Base-by-base conservation (phyloP, 495 filamentous ascomycete species). In the Trichoderma parareesei region DNA sequence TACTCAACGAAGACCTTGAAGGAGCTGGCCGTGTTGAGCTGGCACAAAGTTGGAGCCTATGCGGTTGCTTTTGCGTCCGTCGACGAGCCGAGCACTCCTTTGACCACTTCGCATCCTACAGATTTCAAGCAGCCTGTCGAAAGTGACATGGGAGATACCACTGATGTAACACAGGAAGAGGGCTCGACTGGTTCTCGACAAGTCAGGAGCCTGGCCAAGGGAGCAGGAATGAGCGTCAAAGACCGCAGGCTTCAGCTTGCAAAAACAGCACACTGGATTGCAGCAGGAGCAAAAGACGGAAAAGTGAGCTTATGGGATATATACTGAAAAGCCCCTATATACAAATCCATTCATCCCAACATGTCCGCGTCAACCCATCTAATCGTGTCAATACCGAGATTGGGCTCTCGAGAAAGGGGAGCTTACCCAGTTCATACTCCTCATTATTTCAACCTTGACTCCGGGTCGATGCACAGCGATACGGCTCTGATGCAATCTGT, bases 291-390 rank as follows among this genome's bases (percentile, higher is more conserved):
- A 64, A 98, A 98, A 73, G 94, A 98, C 76, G 95, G 93, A 38
- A 98, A 94, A 71, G 88, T 98, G 64, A 93, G 90, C 71, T 79
- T 98, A 75, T 98, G 94, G 94, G 92, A 94, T 79, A 90, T 95
- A 67, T 98, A 89, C 80, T 97, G 27, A 73, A 75, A n/a, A 60
- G 18, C 37, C 10, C n/a, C 61, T 63, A 43, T 62, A 8, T 42
- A 62, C 27, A 57, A 10, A 49, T 49, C 18, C 14, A 18, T n/a
- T 49, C 46, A 18, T 49, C 9, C 18, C 3, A 49, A 18, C 46
- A 49, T 49, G 16, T 18, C 20, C 46, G 18, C 18, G 6, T 18
- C 0, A 4, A 20, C 18, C n/a, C 4, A 9, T 5, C 46, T 18
- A 18, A 18, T 49, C 46, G 46, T 49, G 16, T 49, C 46, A 49